Evolutionary conservation across 208 protist species (phyloP).

Genomic region (Leishmania major): DNA sequence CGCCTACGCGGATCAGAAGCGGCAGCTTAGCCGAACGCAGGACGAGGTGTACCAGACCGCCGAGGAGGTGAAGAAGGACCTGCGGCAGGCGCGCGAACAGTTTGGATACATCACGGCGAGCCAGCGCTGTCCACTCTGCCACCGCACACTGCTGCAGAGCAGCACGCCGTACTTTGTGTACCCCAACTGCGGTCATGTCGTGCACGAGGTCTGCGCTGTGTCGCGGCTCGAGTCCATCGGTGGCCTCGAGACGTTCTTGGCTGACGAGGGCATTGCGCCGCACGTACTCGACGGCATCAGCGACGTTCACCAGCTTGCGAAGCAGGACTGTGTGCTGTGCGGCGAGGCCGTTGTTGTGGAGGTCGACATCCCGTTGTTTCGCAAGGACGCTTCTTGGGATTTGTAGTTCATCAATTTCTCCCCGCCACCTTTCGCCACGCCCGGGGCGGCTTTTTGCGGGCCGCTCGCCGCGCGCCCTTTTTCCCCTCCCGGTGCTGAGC

Average conservation of each 20-base stretch:
- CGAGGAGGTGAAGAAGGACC: conserved; percentile 90
- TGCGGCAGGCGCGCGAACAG: conserved; percentile 72
- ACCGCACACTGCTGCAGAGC: conserved; percentile 41
- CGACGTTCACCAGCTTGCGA: conserved; percentile 50
- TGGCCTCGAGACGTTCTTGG: conserved; percentile 66
- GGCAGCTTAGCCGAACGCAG: conserved; percentile 83
- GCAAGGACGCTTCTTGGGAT: conserved; percentile 46
- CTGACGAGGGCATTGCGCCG: conserved; percentile 64
- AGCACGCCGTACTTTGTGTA: conserved; percentile 74
- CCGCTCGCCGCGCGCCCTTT: too few relatives aligned
- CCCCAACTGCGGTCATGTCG: conserved; percentile 77
- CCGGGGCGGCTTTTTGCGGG: too few relatives aligned
- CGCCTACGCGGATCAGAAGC: conserved; percentile 88
- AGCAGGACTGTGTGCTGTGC: conserved; percentile 81
- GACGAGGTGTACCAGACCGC: conserved; percentile 88
- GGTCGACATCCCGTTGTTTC: conserved; percentile 63
- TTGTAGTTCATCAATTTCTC: conserved; percentile 6
- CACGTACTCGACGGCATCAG: conserved; percentile 56
- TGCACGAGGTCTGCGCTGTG: conserved; percentile 78
- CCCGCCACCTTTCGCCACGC: too few relatives aligned
- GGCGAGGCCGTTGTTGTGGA: conserved; percentile 78
- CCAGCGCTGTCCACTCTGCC: conserved; percentile 91
- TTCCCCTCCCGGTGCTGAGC: too few relatives aligned
- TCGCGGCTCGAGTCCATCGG: conserved; percentile 52
- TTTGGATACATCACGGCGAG: conserved; percentile 86